Base-by-base conservation (phyloP, 768 basidiomycete species). In the Fomitopsis serialis region DNA sequence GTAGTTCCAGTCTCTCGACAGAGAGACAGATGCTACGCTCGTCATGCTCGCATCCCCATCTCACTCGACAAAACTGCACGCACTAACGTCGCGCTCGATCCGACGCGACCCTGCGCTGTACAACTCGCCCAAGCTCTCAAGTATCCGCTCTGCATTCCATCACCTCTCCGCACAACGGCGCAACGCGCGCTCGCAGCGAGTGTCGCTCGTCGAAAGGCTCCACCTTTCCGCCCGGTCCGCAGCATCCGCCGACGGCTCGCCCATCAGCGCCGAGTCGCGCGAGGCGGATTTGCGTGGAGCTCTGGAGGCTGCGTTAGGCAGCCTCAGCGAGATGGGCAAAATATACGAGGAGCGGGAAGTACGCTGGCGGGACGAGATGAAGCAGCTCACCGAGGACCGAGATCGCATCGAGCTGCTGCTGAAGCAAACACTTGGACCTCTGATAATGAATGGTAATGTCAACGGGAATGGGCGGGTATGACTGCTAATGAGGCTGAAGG, bases 21-120 rank as follows among this genome's bases (percentile, higher is more conserved):
- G 87, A 42, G 86, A 90, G 66, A 92, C 89, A 3, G 89, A 91
- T 58, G 76, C 88, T 10, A 90, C 87, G 0, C 77, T 92, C 72
- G 68, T 91, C 23, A 69, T 92, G 0, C 70, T 92, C 23, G 88
- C 88, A 3, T 78, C 88, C 0, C 89, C 89, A 0, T 81, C 87
- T 2, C 88, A 91, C 62, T 75, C 82, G 12, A 81, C 78, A 15
- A 86, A 85, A 59, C 63, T 87, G 6, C 79, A 87, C 57, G 65
- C 79, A 2, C 65, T 88, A 23, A 80, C 78, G 2, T 90, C 87
- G 23, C 81, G 89, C 8, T 78, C 84, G 0, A 77, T 91, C 45
- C 81, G 86, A 21, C 78, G 87, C 15, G 77, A 83, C 42, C 63
- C 77, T 0, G 54, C 64, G 3, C 65, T 84, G 11, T 50, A 67